Evolutionary conservation across 2,329 filamentous ascomycete species (phyloP).

Genomic region (Nothopassalora personata): DNA sequence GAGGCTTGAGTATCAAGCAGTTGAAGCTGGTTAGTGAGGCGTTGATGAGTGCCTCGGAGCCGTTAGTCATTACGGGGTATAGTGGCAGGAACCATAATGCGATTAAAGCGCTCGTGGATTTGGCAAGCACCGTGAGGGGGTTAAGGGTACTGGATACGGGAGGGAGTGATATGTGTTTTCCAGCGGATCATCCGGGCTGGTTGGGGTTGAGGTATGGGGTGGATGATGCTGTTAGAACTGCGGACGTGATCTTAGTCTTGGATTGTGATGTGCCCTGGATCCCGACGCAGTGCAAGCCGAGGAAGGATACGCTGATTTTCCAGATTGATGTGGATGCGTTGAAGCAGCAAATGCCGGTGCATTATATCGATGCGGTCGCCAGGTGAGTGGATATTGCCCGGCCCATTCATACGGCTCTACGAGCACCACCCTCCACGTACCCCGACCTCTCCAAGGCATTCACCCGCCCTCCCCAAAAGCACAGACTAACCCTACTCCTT

Average conservation of each 20-base stretch:
- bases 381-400: slow-evolving; percentile 21
- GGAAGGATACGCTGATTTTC: slow-evolving; percentile 52
- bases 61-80: slow-evolving; percentile 67
- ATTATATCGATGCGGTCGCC: slow-evolving; percentile 51
- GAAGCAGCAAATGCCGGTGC: slow-evolving; percentile 58
- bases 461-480: neutral
- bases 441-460: too few relatives aligned
- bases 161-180: slow-evolving; percentile 77
- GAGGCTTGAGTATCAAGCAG: slow-evolving; percentile 53
- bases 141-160: slow-evolving; percentile 69
- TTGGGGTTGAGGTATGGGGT: slow-evolving; percentile 64
- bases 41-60: slow-evolving; percentile 58
- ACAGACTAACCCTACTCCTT: neutral
- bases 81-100: slow-evolving; percentile 62
- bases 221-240: slow-evolving; percentile 66
- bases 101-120: slow-evolving; percentile 57
- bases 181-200: slow-evolving; percentile 58
- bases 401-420: too few relatives aligned
- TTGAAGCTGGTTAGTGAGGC: slow-evolving; percentile 57
- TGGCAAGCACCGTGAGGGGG: slow-evolving; percentile 63
- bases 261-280: slow-evolving; percentile 95
- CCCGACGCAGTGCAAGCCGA: slow-evolving; percentile 64
- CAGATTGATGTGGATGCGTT: slow-evolving; percentile 64
- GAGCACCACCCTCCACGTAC: too few relatives aligned
- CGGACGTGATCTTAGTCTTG: slow-evolving; percentile 78